Evolutionary conservation across 2,329 filamentous ascomycete genomes (phyloP), one percentile per base, ranked within the genome.

Genomic region (Aureobasidium sp.): DNA sequence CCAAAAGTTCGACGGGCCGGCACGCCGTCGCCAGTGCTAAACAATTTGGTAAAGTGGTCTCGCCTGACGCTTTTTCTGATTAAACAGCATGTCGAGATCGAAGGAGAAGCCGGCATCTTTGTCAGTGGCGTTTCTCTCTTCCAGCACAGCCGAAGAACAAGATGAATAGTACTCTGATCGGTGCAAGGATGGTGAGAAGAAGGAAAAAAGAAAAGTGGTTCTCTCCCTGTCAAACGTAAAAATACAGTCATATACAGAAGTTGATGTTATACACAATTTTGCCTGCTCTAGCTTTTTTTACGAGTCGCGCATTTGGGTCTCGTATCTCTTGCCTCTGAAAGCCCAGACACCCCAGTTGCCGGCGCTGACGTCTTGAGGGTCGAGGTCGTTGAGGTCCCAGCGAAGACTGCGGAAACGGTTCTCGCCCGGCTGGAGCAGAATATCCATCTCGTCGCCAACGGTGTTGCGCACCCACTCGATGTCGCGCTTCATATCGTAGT

Each of bases 281-380:
- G 52, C 37, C 35, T 40, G 12, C 24, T 15, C 45, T 29, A 48
- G 24, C 15, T 4, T 31, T 14, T 24, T 45, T 37, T 39, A 58
- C 24, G 31, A 49, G 17, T 60, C 57, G 39, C 57, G 57, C 54
- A 52, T 62, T 37, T 61, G 58, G 17, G 87, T 81, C 76, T 90
- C 87, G 66, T 90, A 97, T 85, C 93, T 88, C 85, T 99, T 99
- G 68, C 94, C 94, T 76, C 94, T 85, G 79, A 99, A 99, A 15
- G 88, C 91, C 91, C 95, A 99, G 1, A 96, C 80, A 12, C 94
- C 94, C 91, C 91, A 99, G 75, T 99, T 99, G 61, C 94, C 93
- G 70, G 91, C 95, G 68, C 88, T 96, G 65, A 97, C 81, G 74
- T 97, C 94, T 71, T 95, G 90, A 7, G 93, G 92, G 73, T 97